Evolutionary conservation across 2,329 filamentous ascomycete species (phyloP).

Genomic region (Apiospora koreana): DNA sequence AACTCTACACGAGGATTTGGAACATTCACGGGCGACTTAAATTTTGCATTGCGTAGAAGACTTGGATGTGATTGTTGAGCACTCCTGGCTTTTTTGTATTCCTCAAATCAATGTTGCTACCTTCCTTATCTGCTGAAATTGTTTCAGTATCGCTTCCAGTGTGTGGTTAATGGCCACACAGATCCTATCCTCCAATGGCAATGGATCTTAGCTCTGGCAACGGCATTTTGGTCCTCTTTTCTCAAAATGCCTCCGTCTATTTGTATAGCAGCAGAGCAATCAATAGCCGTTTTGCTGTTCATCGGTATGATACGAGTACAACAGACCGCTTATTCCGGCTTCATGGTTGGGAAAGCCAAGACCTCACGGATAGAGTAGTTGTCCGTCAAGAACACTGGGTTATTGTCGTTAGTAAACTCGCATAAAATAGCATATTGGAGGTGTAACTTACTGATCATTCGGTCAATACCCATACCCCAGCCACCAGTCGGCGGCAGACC

Average conservation of each 20-base stretch:
- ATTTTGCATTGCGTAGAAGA: background rate
- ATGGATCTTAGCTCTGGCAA: background rate
- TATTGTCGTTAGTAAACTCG: background rate
- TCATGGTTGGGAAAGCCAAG: conserved; percentile 96
- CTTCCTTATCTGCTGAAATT: background rate
- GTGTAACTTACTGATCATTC: conserved; percentile 92
- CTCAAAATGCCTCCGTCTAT: background rate
- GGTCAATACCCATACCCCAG: conserved; percentile 85
- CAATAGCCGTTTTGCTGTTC: background rate
- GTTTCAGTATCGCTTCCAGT: background rate
- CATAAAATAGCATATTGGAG: conserved; percentile 74
- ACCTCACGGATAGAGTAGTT: conserved; percentile 97
- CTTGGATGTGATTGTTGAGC: background rate
- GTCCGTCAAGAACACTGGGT: conserved; percentile 80
- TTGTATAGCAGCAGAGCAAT: background rate
- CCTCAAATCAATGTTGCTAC: background rate
- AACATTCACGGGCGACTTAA: too few species aligned
- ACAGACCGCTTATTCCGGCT: conserved; percentile 37
- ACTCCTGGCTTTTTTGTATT: background rate
- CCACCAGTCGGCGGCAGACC: conserved; percentile 92
- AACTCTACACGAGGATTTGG: too few species aligned
- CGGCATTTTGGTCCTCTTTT: background rate
- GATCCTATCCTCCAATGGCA: background rate
- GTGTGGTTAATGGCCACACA: background rate
- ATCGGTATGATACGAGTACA: too few species aligned